Evolutionary conservation across 345 rosid species (phyloP).

Genomic region (Salix arbutifolia): DNA sequence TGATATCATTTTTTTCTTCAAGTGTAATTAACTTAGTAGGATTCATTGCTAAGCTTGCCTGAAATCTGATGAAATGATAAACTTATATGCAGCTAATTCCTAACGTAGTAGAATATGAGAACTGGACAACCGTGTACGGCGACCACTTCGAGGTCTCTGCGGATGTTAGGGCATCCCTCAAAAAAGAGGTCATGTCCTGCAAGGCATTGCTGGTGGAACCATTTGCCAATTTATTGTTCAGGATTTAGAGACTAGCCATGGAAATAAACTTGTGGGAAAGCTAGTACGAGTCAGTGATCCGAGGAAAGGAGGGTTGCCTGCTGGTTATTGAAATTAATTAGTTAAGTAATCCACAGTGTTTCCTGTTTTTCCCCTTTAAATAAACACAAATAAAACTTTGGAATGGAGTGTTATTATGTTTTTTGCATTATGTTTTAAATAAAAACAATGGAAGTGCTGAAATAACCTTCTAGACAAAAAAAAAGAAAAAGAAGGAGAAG

Average conservation of each 20-base stretch:
- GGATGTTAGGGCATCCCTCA: conserved; percentile 33
- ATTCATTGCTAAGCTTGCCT: too few relatives aligned
- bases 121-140: conserved; percentile 45
- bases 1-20: too few relatives aligned
- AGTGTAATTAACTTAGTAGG: too few relatives aligned
- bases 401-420: too few relatives aligned
- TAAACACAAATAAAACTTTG: too few relatives aligned
- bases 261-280: conserved; percentile 8
- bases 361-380: too few relatives aligned
- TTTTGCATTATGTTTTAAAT: too few relatives aligned
- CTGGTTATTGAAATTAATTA: conserved; percentile 44
- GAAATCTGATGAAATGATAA: too few relatives aligned
- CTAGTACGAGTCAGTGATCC: conserved; percentile 65
- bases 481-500: too few relatives aligned
- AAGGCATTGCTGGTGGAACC: conserved; percentile 36
- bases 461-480: too few relatives aligned
- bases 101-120: conserved; percentile 41
- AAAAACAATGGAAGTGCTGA: too few relatives aligned
- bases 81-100: conserved; percentile 40
- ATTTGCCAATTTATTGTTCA: conserved; percentile 49
- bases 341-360: too few relatives aligned
- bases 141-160: conserved; percentile 51
- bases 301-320: conserved; percentile 63
- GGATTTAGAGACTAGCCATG: conserved; percentile 10
- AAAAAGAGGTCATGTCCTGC: conserved; percentile 48